These are phyloP conservation scores for Pythium dissimile DNA, from an alignment of 352 stramenopile species.

Conservation along the genomic window DNA sequence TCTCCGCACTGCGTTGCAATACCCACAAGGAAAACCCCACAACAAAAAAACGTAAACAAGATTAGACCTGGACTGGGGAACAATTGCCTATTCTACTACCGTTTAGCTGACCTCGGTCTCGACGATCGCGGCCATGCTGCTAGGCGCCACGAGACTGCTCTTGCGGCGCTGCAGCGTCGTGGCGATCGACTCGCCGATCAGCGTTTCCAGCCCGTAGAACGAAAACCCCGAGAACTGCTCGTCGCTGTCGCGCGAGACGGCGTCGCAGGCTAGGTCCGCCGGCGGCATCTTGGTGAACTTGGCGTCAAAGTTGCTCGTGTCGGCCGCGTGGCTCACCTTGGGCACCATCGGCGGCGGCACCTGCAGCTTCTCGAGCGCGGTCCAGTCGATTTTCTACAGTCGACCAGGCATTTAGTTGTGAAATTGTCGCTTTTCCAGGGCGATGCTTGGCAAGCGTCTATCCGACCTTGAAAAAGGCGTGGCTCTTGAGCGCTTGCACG, in stretches of 20 bases:
- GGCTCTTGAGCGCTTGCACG: slow-evolving; percentile 92
- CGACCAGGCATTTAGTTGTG: not conserved
- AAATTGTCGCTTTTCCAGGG: no score
- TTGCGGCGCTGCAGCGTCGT: slow-evolving; percentile 18
- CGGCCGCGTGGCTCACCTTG: slow-evolving; percentile 81
- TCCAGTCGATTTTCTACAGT: slow-evolving; percentile 90
- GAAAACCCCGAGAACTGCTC: slow-evolving; percentile 74
- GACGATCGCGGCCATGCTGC: slow-evolving; percentile 10
- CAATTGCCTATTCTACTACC: no score
- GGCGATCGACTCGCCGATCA: slow-evolving; percentile 22
- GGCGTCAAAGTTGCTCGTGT: slow-evolving; percentile 94
- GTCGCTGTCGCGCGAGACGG: slow-evolving; percentile 36
- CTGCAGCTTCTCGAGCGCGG: slow-evolving; percentile 87
- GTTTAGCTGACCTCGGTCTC: no score
- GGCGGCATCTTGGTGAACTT: slow-evolving; percentile 84
- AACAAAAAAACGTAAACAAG: no score
- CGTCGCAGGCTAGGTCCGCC: slow-evolving; percentile 60
- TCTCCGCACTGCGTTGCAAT: no score
- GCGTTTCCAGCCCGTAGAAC: slow-evolving; percentile 52
- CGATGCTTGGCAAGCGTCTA: not conserved
- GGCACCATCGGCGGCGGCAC: slow-evolving; percentile 89
- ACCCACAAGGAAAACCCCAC: no score
- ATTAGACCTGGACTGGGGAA: no score
- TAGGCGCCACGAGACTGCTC: slow-evolving; percentile 13
- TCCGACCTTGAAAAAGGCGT: slow-evolving; percentile 92